Evolutionary conservation across 2,329 filamentous ascomycete genomes (phyloP), one percentile per base, ranked within the genome.

Genomic region (Moelleriella libera): DNA sequence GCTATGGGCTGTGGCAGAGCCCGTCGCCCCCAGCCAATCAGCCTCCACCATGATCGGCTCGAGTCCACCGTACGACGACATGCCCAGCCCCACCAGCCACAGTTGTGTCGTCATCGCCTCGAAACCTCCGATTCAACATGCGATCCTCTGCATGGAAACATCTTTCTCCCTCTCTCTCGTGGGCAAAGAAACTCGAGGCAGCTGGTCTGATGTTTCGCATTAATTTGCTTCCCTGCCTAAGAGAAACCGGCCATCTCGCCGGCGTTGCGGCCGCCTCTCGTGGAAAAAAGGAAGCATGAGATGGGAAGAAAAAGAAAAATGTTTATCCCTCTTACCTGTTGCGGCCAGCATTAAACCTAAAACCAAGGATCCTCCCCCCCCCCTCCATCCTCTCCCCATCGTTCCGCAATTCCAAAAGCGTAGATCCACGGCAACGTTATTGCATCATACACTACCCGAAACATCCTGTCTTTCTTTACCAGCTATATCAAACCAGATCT

Each of bases 51-150:
- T 44, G 3, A 9, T 12, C 42, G 42, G 6, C 12, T 14, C 21
- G 5, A 12, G n/a, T 10, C 5, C 31, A 12, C 43, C 43, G 28
- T 21, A 30, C 12, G 34, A 45, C n/a, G 44, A 45, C 32, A 11
- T n/a, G 8, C 31, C 43, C 32, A 45, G 11, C 43, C 43, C 34
- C 34, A 30, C 46, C 41, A 48, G 47, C 47, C 47, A 48, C 47
- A 48, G 6, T 6, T 11, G n/a, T 43, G 40, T 48, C 47, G 42
- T 45, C 47, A 48, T 45, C 11, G 9, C 11, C n/a, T 14, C 45
- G 9, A 42, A 37, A 37, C 8, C 7, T 12, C 32, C 12, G 32
- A 21, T 21, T 21, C 21, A 21, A 21, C 21, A 21, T 21, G 21
- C 21, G 21, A 21, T 21, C 21, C 21, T 21, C 2, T 21, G 21